phyloP scores from a whole-genome alignment of 2,329 filamentous ascomycete genomes.

The Aspergillus carbonarius region DNA sequence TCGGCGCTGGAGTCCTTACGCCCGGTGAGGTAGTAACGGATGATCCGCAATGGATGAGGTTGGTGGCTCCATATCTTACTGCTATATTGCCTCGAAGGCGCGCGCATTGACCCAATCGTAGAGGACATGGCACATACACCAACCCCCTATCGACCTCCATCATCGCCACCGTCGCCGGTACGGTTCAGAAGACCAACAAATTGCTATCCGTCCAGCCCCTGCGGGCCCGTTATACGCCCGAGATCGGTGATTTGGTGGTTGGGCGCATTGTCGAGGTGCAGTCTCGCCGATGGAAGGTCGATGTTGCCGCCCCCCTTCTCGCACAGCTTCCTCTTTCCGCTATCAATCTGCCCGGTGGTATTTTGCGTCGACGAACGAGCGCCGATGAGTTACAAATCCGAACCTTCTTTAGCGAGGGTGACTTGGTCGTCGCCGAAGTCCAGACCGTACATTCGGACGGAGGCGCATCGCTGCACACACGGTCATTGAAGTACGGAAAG shows the following conservation, averaged over 20 bases:
- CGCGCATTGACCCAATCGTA: constrained; percentile 32
- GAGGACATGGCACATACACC: constrained; percentile 90
- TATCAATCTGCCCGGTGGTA: constrained; percentile 94
- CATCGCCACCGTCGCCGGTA: constrained; percentile 85
- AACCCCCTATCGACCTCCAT: constrained; percentile 64
- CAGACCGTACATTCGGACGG: constrained; percentile 86
- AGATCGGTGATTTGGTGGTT: constrained; percentile 93
- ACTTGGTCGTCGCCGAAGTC: constrained; percentile 91
- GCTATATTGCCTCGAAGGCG: neutral
- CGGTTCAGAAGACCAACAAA: constrained; percentile 91
- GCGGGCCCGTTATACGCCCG: constrained; percentile 88
- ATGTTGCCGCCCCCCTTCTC: constrained; percentile 83
- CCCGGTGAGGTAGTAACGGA: constrained; percentile 85
- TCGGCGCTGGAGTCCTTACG: constrained; percentile 65
- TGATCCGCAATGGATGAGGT: constrained; percentile 93
- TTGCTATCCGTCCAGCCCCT: constrained; percentile 88
- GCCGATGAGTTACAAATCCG: constrained; percentile 97
- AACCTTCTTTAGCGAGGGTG: constrained; percentile 94
- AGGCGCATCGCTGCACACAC: constrained; percentile 82
- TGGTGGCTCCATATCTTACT: constrained; percentile 3
- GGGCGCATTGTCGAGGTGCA: constrained; percentile 96
- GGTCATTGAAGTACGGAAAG: constrained; percentile 91
- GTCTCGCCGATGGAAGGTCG: constrained; percentile 88
- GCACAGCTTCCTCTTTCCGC: constrained; percentile 80
- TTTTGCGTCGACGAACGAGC: constrained; percentile 84